Percentiles rank a stretch among this genome's conserved stretches.
These are phyloP conservation scores for Coniochaeta sp. DNA, from an alignment of 2,329 filamentous ascomycete genomes.

Conservation along the genomic window DNA sequence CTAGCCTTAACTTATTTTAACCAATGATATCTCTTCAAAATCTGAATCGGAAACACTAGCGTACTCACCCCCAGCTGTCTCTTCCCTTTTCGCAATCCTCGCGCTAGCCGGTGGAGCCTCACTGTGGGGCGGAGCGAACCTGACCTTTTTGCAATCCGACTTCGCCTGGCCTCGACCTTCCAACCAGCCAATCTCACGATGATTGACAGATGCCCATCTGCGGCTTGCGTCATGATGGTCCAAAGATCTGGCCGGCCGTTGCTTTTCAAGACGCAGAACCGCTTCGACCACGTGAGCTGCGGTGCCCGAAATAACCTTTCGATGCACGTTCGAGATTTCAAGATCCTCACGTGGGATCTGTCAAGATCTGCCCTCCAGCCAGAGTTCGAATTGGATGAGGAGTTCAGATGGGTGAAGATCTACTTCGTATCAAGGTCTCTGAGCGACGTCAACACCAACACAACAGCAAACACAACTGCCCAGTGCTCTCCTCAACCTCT, in stretches of 20 bases:
- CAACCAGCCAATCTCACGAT: background rate
- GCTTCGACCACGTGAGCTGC: background rate
- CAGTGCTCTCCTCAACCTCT: too few species aligned
- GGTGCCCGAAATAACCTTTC: background rate
- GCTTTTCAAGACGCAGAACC: too few species aligned
- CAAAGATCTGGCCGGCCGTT: background rate
- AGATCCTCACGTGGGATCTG: too few species aligned
- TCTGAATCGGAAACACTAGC: constrained; percentile 29
- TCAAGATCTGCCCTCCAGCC: too few species aligned
- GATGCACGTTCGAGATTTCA: background rate
- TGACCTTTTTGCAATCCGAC: too few species aligned
- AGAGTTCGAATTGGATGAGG: too few species aligned
- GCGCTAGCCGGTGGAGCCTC: background rate
- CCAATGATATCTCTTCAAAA: constrained; percentile 16
- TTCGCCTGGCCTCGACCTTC: too few species aligned
- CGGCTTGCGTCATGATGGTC: background rate
- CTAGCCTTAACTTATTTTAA: constrained; percentile 7
- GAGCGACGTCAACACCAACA: too few species aligned
- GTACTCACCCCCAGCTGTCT: constrained; percentile 18
- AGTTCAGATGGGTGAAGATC: too few species aligned
- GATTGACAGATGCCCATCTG: background rate
- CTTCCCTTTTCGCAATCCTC: background rate
- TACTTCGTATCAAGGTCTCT: too few species aligned
- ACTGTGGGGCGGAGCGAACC: too few species aligned
- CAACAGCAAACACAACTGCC: too few species aligned